These are phyloP conservation scores for Acanthamoeba healyi DNA, from an alignment of 208 protist species.

Conservation along the genomic window DNA sequence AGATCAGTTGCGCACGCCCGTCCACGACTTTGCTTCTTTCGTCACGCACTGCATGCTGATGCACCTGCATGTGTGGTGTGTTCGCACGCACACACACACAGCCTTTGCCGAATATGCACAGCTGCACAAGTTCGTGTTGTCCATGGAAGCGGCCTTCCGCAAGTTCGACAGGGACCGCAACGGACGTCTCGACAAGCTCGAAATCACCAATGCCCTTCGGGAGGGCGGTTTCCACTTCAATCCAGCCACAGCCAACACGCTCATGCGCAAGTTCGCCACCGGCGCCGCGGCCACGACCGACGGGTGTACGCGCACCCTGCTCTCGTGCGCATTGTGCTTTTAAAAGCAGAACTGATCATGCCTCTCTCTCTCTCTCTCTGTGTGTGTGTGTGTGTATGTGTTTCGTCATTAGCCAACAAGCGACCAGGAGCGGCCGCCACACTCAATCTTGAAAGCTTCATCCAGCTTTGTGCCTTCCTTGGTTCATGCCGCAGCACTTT, in stretches of 20 bases:
- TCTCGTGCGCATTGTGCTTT: too few relatives aligned
- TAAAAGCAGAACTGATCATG: not conserved
- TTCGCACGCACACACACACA: not conserved
- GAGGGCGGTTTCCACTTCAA: conserved; percentile 67
- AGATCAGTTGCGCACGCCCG: conserved; percentile 1
- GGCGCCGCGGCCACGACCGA: not conserved
- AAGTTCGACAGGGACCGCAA: conserved; percentile 47
- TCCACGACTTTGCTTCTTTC: not conserved
- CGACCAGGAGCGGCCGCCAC: not conserved
- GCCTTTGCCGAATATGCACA: conserved; percentile 53
- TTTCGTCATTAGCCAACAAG: not conserved
- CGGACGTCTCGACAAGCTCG: conserved; percentile 16
- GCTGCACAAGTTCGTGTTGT: conserved; percentile 65
- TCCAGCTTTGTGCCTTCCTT: conserved; percentile 65
- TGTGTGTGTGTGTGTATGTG: not conserved
- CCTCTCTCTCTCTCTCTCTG: not conserved
- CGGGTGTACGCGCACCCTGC: not conserved
- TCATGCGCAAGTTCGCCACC: conserved; percentile 55
- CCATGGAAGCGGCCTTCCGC: conserved; percentile 43
- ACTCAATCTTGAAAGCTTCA: conserved; percentile 45
- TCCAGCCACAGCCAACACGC: conserved; percentile 38
- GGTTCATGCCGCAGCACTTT: conserved; percentile 41
- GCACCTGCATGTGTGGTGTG: too few relatives aligned
- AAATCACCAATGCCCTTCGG: conserved; percentile 11
- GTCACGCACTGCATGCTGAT: too few relatives aligned